These are phyloP conservation scores for Endocalyx cinctus DNA, from an alignment of 2,329 filamentous ascomycete genomes.

Conservation along the genomic window DNA sequence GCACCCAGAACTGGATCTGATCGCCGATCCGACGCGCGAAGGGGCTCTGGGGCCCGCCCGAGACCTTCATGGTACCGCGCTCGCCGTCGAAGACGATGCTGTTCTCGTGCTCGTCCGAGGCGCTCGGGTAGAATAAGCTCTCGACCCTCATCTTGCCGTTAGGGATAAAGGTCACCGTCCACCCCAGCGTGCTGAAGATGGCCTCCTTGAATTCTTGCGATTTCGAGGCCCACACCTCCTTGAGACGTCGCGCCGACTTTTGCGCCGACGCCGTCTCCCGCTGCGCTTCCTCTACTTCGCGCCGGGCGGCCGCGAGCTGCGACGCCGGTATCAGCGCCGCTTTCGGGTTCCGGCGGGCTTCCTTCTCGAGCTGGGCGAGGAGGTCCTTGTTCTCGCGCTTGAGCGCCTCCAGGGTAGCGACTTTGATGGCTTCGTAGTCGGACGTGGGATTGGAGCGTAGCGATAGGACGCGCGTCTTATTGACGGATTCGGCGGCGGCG, in stretches of 20 bases:
- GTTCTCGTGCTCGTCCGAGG: constrained; percentile 58
- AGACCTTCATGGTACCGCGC: constrained; percentile 96
- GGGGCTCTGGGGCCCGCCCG: constrained; percentile 77
- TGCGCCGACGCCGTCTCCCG: constrained; percentile 67
- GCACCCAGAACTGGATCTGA: constrained; percentile 92
- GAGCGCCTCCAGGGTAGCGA: constrained; percentile 70
- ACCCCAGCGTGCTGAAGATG: constrained; percentile 86
- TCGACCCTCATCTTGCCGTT: constrained; percentile 94
- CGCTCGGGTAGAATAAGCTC: constrained; percentile 73
- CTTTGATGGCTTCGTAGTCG: constrained; percentile 78
- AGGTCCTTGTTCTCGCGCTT: constrained; percentile 81
- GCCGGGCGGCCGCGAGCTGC: constrained; percentile 68
- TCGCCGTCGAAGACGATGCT: constrained; percentile 86
- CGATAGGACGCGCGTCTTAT: constrained; percentile 76
- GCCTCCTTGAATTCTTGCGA: constrained; percentile 93
- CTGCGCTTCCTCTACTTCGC: constrained; percentile 69
- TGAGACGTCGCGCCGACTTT: constrained; percentile 80
- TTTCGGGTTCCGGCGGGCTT: constrained; percentile 32
- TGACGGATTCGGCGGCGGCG: constrained; percentile 57
- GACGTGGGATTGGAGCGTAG: constrained; percentile 90
- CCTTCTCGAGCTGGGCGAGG: constrained; percentile 63
- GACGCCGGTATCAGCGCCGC: constrained; percentile 69
- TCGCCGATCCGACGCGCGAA: constrained; percentile 84
- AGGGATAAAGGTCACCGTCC: constrained; percentile 94
- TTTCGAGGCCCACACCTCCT: constrained; percentile 89